phyloP scores from a whole-genome alignment of 2,329 filamentous ascomycete species.

The Aureobasidium subglaciale region DNA sequence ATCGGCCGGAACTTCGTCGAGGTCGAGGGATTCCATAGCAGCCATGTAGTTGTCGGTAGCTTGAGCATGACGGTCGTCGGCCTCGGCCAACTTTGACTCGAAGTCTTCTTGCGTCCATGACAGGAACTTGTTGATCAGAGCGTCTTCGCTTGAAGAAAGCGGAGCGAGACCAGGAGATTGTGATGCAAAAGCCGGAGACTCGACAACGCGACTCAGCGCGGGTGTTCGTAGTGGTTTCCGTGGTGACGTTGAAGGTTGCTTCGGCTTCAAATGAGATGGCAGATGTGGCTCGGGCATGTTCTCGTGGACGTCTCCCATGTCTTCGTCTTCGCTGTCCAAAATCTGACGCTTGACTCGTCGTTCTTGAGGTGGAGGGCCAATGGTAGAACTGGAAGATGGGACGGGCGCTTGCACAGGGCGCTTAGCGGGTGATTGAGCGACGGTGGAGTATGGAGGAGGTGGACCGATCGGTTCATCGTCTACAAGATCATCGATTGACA shows the following conservation, averaged over 20 bases:
- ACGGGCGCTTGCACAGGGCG: neutral
- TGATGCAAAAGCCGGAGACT: neutral
- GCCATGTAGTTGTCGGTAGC: slow-evolving; percentile 14
- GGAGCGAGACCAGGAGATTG: slow-evolving; percentile 1
- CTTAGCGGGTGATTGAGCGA: slow-evolving; percentile 20
- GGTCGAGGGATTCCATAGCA: slow-evolving; percentile 11
- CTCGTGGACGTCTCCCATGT: slow-evolving; percentile 6
- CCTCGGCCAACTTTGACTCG: neutral
- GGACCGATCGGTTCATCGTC: slow-evolving; percentile 25
- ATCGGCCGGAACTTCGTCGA: slow-evolving; percentile 11
- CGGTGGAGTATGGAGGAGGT: slow-evolving; percentile 40
- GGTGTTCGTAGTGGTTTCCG: slow-evolving; percentile 8
- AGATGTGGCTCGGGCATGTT: slow-evolving; percentile 6
- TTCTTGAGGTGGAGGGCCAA: neutral
- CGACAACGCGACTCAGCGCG: neutral
- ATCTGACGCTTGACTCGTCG: neutral
- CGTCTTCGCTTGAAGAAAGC: slow-evolving; percentile 6
- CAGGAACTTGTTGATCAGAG: slow-evolving; percentile 8
- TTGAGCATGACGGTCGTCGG: slow-evolving; percentile 1
- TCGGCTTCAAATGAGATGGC: slow-evolving; percentile 12
- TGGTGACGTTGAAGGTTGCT: slow-evolving; percentile 4
- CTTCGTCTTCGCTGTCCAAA: slow-evolving; percentile 13
- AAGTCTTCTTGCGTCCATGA: slow-evolving; percentile 7
- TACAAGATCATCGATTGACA: slow-evolving; percentile 32
- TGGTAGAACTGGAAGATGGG: slow-evolving; percentile 12